Base-by-base conservation (phyloP, 495 filamentous ascomycete species). In the Penicillium egyptiacum region DNA sequence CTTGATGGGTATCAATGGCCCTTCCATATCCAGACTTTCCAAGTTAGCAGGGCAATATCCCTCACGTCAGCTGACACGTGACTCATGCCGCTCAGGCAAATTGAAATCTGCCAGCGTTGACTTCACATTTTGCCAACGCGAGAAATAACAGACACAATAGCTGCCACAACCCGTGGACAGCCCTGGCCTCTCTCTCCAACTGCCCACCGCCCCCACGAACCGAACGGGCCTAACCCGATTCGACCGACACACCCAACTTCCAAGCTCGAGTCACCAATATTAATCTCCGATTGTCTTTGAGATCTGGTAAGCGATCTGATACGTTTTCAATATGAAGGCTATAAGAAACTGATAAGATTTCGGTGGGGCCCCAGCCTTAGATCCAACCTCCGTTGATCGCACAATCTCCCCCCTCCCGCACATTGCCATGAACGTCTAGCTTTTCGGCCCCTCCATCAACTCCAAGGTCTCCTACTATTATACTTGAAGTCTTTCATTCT, bases 361-460 rank as follows among this genome's bases (percentile, higher is more conserved):
- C 61, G 58, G 66, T 63, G 60, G 63, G 58, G 58, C 26, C 26
- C 54, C 40, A 66, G 63, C 26, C 28, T 58, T 48, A 54, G 55
- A 61, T 61, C 52, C 58, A 56, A 44, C 53, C 50, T 58, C 57
- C 57, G 61, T 54, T 61, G 67, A 68, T 68, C 73, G 72, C 72
- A 75, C 74, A 76, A 71, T 66, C 58, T 67, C 63, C 64, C 58
- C 65, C 50, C 45, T 70, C 66, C 69, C 68, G 67, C 71, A 73
- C 59, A 64, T 57, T 75, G 63, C 60, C 62, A 74, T 76, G 69
- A 66, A 60, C 62, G 49, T 63, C 62, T 61, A 56, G 55, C 57
- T 67, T 71, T 61, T 61, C 61, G 56, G 58, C 57, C 63, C 44
- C 59, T 53, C 51, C n/a, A 37, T 35, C 55, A 37, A 40, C 51